Base-by-base conservation (phyloP, 2,329 filamentous ascomycete genomes). In the Fusarium cyanostomum region DNA sequence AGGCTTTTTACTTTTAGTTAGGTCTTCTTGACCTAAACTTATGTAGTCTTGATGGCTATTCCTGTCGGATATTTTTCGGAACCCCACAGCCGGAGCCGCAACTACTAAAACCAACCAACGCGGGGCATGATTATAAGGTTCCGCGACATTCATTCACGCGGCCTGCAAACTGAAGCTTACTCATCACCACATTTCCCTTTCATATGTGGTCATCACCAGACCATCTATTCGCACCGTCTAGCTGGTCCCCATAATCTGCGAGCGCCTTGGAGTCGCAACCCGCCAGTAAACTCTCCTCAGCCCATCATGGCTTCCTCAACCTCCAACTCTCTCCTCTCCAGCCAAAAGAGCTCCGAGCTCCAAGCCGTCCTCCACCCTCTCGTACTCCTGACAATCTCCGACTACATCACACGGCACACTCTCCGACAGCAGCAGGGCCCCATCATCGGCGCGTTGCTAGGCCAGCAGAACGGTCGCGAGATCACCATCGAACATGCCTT, bases 401-500 rank as follows among this genome's bases (percentile, higher is more conserved):
- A 99, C 78, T 96, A 96, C 76, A 93, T 98, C 75, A 96, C 94
- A 56, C 88, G 95, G 59, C 94, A 97, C 77, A 92, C 89, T 1
- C 84, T 97, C 54, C 88, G 95, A 57, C 81, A 87, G 49, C 89
- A 93, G 70, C 76, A 81, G 15, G 91, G 91, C 0, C 92, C 93
- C 13, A 85, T 97, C 15, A 86, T 94, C 4, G 95, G 95, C 54
- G 93, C 90, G 49, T 83, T 99, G n/a, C 79, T 99, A 7, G 95
- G 95, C 13, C 92, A 95, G 73, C 94, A 97, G 70, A 91, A 92
- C 81, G 94, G 94, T 16, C 89, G 92, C 55, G 89, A 94, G 71
- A 90, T 97, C 70, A 97, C 92, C 9, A 89, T 97, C 66, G 94
- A 98, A 76, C 90, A 96, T 80, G 93, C 92, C 5, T 98, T 97